Percentiles rank a stretch among this genome's conserved stretches.
phyloP scores from a whole-genome alignment of 2,329 filamentous ascomycete genomes.

The Plenodomus tracheiphilus region DNA sequence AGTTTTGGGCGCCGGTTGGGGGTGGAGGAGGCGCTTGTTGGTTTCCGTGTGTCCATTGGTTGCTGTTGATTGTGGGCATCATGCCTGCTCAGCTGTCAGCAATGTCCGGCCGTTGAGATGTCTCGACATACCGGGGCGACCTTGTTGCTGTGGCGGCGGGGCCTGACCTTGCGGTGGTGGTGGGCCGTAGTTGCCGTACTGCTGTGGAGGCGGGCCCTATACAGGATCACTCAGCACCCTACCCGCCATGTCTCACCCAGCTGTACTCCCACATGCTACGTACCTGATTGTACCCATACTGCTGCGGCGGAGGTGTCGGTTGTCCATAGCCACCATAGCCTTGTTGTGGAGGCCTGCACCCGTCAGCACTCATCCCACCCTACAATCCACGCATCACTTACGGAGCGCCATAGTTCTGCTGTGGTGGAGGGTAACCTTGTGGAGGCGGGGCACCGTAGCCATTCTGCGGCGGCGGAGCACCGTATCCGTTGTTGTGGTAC shows the following conservation, averaged over 20 bases:
- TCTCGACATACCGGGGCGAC: conserved; percentile 22
- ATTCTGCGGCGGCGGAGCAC: conserved; percentile 46
- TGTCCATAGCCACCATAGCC: conserved; percentile 46
- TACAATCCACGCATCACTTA: conserved; percentile 18
- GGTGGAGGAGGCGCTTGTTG: conserved; percentile 66
- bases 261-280: conserved; percentile 8
- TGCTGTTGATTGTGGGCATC: conserved; percentile 54
- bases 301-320: conserved; percentile 47
- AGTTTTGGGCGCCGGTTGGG: conserved; percentile 57
- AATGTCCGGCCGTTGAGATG: not conserved
- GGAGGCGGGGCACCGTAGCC: conserved; percentile 35
- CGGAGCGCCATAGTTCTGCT: conserved; percentile 35
- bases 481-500: conserved; percentile 48
- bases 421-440: conserved; percentile 32
- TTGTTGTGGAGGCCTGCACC: conserved; percentile 34
- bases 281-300: conserved; percentile 50
- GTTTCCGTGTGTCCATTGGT: conserved; percentile 55
- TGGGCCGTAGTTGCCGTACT: conserved; percentile 11
- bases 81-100: conserved; percentile 48
- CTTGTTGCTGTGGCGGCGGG: conserved; percentile 26
- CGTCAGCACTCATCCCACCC: conserved; percentile 17
- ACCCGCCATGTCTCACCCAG: not conserved
- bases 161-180: conserved; percentile 37
- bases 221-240: conserved; percentile 20
- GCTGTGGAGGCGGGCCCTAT: conserved; percentile 32